Evolutionary conservation across 1,284 basidiomycete species (phyloP), one percentile per base, ranked within the genome.

Genomic region (Cryptococcus sp.): DNA sequence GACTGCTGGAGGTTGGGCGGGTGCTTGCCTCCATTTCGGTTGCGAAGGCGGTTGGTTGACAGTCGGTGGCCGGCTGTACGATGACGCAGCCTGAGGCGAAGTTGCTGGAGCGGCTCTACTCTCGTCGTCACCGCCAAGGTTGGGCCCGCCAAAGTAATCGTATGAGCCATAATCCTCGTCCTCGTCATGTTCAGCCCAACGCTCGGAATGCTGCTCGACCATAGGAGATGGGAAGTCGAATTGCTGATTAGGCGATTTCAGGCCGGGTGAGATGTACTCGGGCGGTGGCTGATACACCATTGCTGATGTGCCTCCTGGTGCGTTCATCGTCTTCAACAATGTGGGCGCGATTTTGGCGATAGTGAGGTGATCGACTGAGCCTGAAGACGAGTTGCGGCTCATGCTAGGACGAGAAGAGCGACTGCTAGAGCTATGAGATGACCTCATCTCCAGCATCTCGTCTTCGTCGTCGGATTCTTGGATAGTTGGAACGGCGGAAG

Each of bases 311-410:
- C 79, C 78, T 61, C 79, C 75, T 7, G 72, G 57, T 20, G 81
- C 80, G 52, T 72, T 73, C 47, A 77, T 73, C 3, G 90, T 91
- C 82, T 98, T 99, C 68, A 99, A 83, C 47, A 91, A 85, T 1
- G 95, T 94, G 0, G 95, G 95, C 0, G 93, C 89, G 64, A 99
- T 94, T 48, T 92, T 89, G 15, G 93, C 93, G 64, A 98, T 99
- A 5, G 93, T 95, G 62, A 91, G 83, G 57, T 88, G 84, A 47
- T 87, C 85, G 13, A 62, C 31, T 7, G 68, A 68, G 10, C 63
- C 59, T n/a, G 61, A 62, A 10, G 73, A 75, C 6, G 70, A 69
- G 50, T 72, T 62, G n/a, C 73, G 66, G 20, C 62, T 70, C 23
- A 75, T 35, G 13, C 67, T 73, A 4, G 73, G 75, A 49, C 69